These are phyloP conservation scores for Polyrhizophydium stewartii DNA, from an alignment of 371 early-diverging fungal species.

Conservation along the genomic window DNA sequence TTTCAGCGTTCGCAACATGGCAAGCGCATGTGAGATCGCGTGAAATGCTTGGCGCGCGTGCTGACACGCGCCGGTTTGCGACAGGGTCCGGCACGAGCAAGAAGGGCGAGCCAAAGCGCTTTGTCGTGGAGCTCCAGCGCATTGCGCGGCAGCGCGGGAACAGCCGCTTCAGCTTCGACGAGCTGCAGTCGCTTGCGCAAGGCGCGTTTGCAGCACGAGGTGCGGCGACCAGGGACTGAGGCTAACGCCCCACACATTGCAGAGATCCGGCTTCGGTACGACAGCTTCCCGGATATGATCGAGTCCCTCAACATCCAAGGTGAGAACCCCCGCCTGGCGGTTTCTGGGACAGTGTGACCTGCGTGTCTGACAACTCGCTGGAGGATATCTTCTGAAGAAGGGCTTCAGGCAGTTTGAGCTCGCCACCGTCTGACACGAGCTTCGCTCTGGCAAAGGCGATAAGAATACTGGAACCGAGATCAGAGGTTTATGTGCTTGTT, in stretches of 20 bases:
- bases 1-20: conserved; percentile 46
- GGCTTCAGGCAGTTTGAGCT: conserved; percentile 8
- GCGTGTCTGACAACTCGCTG: background rate
- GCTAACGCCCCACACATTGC: too few relatives aligned
- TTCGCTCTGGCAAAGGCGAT: too few relatives aligned
- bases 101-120: conserved; percentile 50
- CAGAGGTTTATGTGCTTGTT: too few relatives aligned
- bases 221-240: too few relatives aligned
- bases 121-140: conserved; percentile 49
- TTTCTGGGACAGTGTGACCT: background rate
- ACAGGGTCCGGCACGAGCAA: conserved; percentile 53
- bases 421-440: background rate
- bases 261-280: conserved; percentile 45
- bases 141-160: conserved; percentile 47
- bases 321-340: background rate
- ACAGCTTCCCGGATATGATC: conserved; percentile 53
- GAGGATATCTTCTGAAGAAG: conserved; percentile 29
- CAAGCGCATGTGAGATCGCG: background rate
- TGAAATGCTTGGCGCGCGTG: background rate
- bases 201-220: conserved; percentile 16
- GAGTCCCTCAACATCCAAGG: conserved; percentile 64
- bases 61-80: background rate
- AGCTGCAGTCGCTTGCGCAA: conserved; percentile 43
- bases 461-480: too few relatives aligned
- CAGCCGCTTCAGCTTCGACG: conserved; percentile 53